Percentiles rank a stretch among this genome's conserved stretches.
phyloP scores from a whole-genome alignment of 805 yeast genomes.

The Isabelozyma heimii region DNA sequence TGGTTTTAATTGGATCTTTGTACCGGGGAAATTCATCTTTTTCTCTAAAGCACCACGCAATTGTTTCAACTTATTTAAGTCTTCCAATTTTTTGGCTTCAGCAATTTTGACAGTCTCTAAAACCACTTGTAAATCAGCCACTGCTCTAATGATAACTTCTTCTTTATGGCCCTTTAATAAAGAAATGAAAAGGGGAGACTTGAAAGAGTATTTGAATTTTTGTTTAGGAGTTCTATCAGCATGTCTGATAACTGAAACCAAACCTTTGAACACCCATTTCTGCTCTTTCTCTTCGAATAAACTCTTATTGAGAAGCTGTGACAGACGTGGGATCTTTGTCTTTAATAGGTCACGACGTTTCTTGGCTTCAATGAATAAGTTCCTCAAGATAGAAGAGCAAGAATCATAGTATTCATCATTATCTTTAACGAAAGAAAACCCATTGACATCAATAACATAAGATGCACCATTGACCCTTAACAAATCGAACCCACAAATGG shows the following conservation, averaged over 20 bases:
- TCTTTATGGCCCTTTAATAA: conserved; percentile 91
- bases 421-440: conserved; percentile 96
- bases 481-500: conserved; percentile 95
- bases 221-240: conserved; percentile 99
- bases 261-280: conserved; percentile 95
- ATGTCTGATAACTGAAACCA: conserved; percentile 88
- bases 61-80: conserved; percentile 69
- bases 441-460: conserved; percentile 96
- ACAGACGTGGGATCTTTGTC: conserved; percentile 31
- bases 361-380: conserved; percentile 61
- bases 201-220: conserved; percentile 92
- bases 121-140: conserved; percentile 80
- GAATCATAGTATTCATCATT: conserved; percentile 81
- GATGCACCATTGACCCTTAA: conserved; percentile 84
- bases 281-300: conserved; percentile 64
- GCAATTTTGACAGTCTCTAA: conserved; percentile 82
- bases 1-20: conserved; percentile 94
- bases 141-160: conserved; percentile 92
- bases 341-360: conserved; percentile 39
- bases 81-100: conserved; percentile 75
- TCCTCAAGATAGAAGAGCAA: conserved; percentile 73
- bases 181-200: conserved; percentile 80
- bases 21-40: conserved; percentile 89
- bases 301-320: conserved; percentile 31
- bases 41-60: conserved; percentile 82